phyloP scores from a whole-genome alignment of 305 asterid species.

The Solanum aculeatissimum region DNA sequence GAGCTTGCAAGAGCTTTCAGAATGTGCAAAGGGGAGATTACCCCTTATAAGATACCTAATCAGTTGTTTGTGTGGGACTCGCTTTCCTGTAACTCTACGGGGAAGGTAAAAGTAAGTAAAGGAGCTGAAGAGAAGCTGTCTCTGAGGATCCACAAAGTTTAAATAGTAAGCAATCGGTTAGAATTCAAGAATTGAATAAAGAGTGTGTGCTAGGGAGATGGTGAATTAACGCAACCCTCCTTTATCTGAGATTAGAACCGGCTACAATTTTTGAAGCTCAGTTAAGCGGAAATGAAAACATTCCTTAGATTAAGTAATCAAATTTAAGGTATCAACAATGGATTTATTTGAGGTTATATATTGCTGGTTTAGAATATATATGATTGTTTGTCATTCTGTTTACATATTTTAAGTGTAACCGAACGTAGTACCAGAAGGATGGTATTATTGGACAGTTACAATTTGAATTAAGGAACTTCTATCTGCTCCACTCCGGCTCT shows the following conservation, averaged over 20 bases:
- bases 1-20: slow-evolving; percentile 56
- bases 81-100: slow-evolving; percentile 90
- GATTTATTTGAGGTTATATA: background rate
- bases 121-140: background rate
- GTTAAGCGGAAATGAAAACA: background rate
- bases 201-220: background rate
- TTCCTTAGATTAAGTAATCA: background rate
- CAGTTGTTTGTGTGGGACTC: slow-evolving; percentile 62
- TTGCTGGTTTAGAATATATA: background rate
- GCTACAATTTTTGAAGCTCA: background rate
- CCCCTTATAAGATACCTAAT: slow-evolving; percentile 89
- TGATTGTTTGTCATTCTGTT: background rate
- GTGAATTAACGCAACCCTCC: background rate
- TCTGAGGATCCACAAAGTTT: background rate
- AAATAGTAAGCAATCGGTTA: background rate
- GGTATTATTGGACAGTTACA: background rate
- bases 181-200: background rate
- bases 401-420: background rate
- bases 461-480: background rate
- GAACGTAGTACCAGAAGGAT: background rate
- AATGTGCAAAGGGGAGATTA: slow-evolving; percentile 82
- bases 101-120: slow-evolving; percentile 37
- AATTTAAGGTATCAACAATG: background rate
- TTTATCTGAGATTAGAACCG: background rate
- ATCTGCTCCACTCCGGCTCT: background rate